A percentile compares a stretch with the other conserved stretches of the same genome.
Conservation (phyloP, 495 filamentous ascomycete species). For the Tuber magnatum region DNA sequence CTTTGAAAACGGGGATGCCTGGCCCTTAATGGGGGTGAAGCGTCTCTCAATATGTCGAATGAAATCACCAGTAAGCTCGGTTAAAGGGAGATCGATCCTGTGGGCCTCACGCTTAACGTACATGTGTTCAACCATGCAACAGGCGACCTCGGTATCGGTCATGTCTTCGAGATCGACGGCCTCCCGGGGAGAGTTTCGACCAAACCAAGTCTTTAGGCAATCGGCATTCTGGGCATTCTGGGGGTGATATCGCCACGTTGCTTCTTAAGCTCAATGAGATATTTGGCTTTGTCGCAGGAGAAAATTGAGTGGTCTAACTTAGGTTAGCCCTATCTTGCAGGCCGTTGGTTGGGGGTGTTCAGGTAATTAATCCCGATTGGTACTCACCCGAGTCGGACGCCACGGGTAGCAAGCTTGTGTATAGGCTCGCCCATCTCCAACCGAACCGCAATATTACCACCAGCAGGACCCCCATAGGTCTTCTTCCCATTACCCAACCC, state of each 20-base stretch:
- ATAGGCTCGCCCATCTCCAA: constrained; percentile 99
- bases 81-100: constrained; percentile 85
- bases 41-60: constrained; percentile 91
- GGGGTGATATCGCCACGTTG: constrained; percentile 89
- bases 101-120: constrained; percentile 86
- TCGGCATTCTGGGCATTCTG: constrained; percentile 94
- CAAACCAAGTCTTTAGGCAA: constrained; percentile 99
- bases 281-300: constrained; percentile 90
- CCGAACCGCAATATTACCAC: constrained; percentile 89
- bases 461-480: constrained; percentile 84
- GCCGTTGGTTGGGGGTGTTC: not conserved
- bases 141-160: constrained; percentile 89
- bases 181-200: constrained; percentile 71
- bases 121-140: constrained; percentile 90
- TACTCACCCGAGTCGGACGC: constrained; percentile 73
- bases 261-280: constrained; percentile 83
- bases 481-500: constrained; percentile 80
- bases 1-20: constrained; percentile 72
- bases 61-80: constrained; percentile 79
- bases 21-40: constrained; percentile 58
- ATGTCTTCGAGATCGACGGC: constrained; percentile 93
- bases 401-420: constrained; percentile 90
- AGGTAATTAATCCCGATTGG: not conserved
- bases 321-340: constrained; percentile 59
- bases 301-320: constrained; percentile 97